A percentile compares a stretch with the other conserved stretches of the same genome.
These are phyloP conservation scores for Schoenoplectus triqueter DNA, from an alignment of 202 grass and related monocot species.

Conservation along the genomic window DNA sequence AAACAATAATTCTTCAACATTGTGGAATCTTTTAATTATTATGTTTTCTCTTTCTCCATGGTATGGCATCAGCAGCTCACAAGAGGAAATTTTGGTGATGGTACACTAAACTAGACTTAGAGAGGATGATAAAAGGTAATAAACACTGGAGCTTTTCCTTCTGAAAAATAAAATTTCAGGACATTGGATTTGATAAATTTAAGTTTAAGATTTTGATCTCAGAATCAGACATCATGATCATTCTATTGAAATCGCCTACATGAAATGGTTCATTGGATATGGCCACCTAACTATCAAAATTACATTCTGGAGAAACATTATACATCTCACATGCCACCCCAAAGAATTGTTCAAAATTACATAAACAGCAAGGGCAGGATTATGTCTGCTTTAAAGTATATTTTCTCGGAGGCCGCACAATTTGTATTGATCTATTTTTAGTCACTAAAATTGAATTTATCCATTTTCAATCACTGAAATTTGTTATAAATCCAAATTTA, in stretches of 20 bases:
- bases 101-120: neutral
- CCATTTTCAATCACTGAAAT: too few relatives aligned
- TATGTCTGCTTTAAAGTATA: neutral
- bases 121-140: neutral
- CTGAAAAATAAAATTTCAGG: neutral
- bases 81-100: neutral
- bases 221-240: neutral
- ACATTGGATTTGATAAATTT: conserved; percentile 15
- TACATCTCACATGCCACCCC: neutral
- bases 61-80: neutral
- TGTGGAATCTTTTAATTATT: neutral
- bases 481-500: too few relatives aligned
- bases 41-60: neutral
- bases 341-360: conserved; percentile 8
- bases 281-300: neutral
- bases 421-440: too few relatives aligned
- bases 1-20: neutral
- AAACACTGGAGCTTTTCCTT: neutral
- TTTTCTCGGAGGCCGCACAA: too few relatives aligned
- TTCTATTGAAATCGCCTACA: neutral
- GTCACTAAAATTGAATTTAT: too few relatives aligned
- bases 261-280: conserved; percentile 3
- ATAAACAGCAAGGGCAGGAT: neutral
- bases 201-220: neutral
- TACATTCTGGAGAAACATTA: neutral